phyloP scores from a whole-genome alignment of 768 basidiomycete genomes.

The Roridomyces roridus region DNA sequence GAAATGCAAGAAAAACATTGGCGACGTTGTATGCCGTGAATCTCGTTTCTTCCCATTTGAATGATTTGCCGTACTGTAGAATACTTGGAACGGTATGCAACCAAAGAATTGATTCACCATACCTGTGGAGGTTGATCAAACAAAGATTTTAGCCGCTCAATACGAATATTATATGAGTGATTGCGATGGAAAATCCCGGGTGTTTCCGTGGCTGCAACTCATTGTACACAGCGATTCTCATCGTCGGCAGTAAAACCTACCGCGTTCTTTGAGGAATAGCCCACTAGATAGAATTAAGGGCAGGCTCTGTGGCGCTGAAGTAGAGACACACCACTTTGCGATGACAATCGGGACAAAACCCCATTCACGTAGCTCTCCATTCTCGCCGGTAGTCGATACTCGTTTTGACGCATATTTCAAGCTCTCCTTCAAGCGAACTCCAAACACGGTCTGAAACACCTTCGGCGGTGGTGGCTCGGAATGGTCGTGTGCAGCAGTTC shows the following conservation, averaged over 20 bases:
- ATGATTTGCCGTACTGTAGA: slow-evolving; percentile 85
- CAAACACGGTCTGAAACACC: slow-evolving; percentile 72
- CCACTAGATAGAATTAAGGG: slow-evolving; percentile 71
- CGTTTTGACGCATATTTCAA: slow-evolving; percentile 89
- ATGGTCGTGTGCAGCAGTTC: too few relatives aligned
- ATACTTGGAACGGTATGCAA: background rate
- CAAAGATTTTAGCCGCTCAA: slow-evolving; percentile 90
- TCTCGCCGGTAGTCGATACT: slow-evolving; percentile 86
- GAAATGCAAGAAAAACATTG: slow-evolving; percentile 92
- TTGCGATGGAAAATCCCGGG: slow-evolving; percentile 96
- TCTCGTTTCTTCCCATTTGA: slow-evolving; percentile 88
- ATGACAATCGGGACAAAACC: slow-evolving; percentile 97
- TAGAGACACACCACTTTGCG: slow-evolving; percentile 82
- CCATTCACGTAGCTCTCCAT: slow-evolving; percentile 87
- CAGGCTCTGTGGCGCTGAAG: background rate
- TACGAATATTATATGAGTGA: slow-evolving; percentile 85
- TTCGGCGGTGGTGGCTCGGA: too few relatives aligned
- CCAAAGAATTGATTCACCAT: slow-evolving; percentile 26
- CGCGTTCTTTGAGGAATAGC: slow-evolving; percentile 92
- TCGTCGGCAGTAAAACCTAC: slow-evolving; percentile 43
- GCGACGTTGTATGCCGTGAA: slow-evolving; percentile 98
- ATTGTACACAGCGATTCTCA: background rate
- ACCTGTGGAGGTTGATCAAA: slow-evolving; percentile 93
- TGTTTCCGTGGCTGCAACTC: slow-evolving; percentile 77
- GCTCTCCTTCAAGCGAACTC: slow-evolving; percentile 82